Conservation (phyloP, 495 filamentous ascomycete genomes). For the Tuber umbilicatum region DNA sequence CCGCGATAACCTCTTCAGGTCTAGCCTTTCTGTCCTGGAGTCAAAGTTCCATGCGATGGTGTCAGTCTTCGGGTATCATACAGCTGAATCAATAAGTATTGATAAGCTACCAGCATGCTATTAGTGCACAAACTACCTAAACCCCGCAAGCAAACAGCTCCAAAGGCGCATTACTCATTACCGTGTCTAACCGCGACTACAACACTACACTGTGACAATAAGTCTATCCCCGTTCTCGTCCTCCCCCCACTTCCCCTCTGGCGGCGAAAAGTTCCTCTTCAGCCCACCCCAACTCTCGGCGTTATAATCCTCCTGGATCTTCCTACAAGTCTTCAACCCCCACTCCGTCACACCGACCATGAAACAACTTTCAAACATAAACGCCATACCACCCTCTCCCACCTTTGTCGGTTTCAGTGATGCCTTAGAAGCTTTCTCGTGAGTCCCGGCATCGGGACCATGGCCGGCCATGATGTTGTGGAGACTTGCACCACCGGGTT, state of each 20-base stretch:
- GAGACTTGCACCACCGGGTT: slow-evolving; percentile 53
- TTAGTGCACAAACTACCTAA: not conserved
- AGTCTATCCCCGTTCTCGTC: not conserved
- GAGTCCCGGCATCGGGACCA: slow-evolving; percentile 57
- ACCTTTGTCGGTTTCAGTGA: slow-evolving; percentile 48
- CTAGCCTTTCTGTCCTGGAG: not conserved
- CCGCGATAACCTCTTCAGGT: not conserved
- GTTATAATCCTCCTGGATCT: slow-evolving; percentile 78
- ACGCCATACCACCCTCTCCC: slow-evolving; percentile 55
- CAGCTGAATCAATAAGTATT: not conserved
- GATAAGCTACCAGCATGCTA: not conserved
- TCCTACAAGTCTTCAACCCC: slow-evolving; percentile 74
- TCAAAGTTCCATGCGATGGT: not conserved
- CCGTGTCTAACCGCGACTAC: not conserved
- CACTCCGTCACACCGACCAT: slow-evolving; percentile 93
- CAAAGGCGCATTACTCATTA: not conserved
- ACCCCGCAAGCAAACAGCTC: not conserved
- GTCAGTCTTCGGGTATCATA: not conserved
- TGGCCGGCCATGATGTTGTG: slow-evolving; percentile 56
- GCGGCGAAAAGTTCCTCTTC: slow-evolving; percentile 67
- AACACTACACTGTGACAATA: not conserved
- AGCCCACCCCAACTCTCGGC: slow-evolving; percentile 77
- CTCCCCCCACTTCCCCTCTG: slow-evolving; percentile 42
- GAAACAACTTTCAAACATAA: slow-evolving; percentile 64
- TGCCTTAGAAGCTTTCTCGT: slow-evolving; percentile 60